Percentiles rank a stretch among this genome's conserved stretches.
Conservation (phyloP, 257 asterid genomes). For the Lavandula angustifolia region DNA sequence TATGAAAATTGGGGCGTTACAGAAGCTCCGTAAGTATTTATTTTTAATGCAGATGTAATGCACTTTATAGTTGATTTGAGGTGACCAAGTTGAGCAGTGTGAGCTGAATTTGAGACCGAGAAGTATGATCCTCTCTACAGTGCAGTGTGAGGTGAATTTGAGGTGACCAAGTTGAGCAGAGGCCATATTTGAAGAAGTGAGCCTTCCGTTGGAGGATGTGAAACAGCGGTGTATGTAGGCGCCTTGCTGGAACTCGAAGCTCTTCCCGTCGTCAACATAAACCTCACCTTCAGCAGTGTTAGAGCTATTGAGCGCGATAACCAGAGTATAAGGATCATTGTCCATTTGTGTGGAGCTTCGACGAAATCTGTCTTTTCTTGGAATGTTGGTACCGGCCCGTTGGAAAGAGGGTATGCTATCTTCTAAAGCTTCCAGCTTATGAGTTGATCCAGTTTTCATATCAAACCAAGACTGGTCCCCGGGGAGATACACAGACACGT, state of each 20-base stretch:
- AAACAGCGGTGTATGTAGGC: conserved; percentile 74
- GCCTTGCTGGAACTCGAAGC: conserved; percentile 74
- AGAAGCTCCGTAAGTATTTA: no score
- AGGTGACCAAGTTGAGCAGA: conserved; percentile 33
- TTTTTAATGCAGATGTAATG: no score
- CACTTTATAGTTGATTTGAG: no score
- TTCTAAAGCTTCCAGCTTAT: conserved; percentile 69
- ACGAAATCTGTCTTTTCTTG: conserved; percentile 88
- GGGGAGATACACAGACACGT: conserved; percentile 84
- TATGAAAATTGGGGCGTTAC: no score
- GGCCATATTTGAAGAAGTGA: conserved; percentile 55
- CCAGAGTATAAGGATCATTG: conserved; percentile 96
- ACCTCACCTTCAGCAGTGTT: conserved; percentile 92
- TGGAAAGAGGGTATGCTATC: conserved; percentile 85
- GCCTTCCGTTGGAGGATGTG: conserved; percentile 57
- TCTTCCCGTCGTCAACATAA: conserved; percentile 88
- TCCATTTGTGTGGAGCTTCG: conserved; percentile 96
- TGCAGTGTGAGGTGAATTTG: conserved; percentile 50
- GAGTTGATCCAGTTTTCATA: conserved; percentile 67
- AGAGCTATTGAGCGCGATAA: conserved; percentile 81
- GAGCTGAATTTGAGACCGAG: no score
- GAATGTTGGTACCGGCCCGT: conserved; percentile 90
- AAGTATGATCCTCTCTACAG: conserved; percentile 73
- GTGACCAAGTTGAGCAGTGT: no score
- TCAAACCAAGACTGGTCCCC: conserved; percentile 88